Percentiles rank a stretch among this genome's conserved stretches.
phyloP scores from a whole-genome alignment of 2,329 filamentous ascomycete species.

The Cladosporium cucumerinum region DNA sequence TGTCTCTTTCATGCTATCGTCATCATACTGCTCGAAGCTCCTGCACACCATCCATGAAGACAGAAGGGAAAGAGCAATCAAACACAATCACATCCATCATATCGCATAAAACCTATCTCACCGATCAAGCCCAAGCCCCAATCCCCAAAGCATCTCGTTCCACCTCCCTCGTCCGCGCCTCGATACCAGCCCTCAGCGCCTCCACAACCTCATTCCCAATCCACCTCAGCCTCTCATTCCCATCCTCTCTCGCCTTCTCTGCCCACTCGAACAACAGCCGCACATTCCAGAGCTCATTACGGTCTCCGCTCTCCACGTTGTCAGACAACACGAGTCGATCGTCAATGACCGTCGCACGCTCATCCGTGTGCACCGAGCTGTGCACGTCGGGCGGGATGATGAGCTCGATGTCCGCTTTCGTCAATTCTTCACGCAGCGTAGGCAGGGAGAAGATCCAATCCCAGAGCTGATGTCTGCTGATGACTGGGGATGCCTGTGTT shows the following conservation, averaged over 20 bases:
- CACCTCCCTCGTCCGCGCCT: constrained; percentile 35
- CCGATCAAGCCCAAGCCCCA: not conserved
- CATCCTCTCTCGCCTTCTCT: constrained; percentile 40
- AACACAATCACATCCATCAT: not conserved
- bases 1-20: not conserved
- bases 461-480: constrained; percentile 49
- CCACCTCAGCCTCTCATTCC: constrained; percentile 48
- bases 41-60: not conserved
- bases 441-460: constrained; percentile 71
- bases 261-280: constrained; percentile 64
- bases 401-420: constrained; percentile 61
- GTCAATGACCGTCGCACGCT: constrained; percentile 64
- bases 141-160: not conserved
- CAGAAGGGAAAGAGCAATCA: not conserved
- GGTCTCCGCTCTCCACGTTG: constrained; percentile 44
- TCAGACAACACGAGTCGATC: constrained; percentile 61
- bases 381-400: constrained; percentile 39
- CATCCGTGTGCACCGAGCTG: constrained; percentile 49
- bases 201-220: constrained; percentile 56
- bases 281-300: constrained; percentile 60
- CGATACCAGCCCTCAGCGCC: constrained; percentile 50
- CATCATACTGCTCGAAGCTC: not conserved
- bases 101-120: not conserved
- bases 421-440: constrained; percentile 44
- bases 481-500: constrained; percentile 28